Evolutionary conservation across 257 asterid genomes (phyloP).

Genomic region (Nicotiana undulata): DNA sequence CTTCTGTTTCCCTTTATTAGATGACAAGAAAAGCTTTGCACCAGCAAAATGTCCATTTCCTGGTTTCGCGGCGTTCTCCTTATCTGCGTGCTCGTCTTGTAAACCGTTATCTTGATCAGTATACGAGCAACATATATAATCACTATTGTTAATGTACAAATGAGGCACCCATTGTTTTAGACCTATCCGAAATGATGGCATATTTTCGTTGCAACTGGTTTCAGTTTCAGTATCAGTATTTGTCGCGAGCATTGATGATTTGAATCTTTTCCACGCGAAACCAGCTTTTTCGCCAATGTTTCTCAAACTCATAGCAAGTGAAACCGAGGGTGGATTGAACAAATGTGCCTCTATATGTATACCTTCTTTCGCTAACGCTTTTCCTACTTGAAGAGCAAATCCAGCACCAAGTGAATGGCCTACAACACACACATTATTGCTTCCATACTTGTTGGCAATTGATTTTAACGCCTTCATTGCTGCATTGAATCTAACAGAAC

Average conservation of each 20-base stretch:
- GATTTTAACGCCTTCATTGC: conserved; percentile 37
- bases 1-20: conserved; percentile 73
- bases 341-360: conserved; percentile 62
- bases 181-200: conserved; percentile 18
- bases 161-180: conserved; percentile 70
- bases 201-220: not conserved
- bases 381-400: conserved; percentile 74
- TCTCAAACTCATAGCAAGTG: conserved; percentile 55
- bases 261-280: conserved; percentile 49
- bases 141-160: conserved; percentile 62
- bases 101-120: conserved; percentile 34
- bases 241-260: conserved; percentile 37
- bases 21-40: conserved; percentile 54
- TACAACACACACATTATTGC: conserved; percentile 52
- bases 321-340: conserved; percentile 77
- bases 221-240: conserved; percentile 9
- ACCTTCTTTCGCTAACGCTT: conserved; percentile 64
- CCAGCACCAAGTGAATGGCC: conserved; percentile 86
- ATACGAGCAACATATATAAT: conserved; percentile 63
- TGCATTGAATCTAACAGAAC: conserved; percentile 50
- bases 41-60: conserved; percentile 12
- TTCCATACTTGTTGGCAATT: conserved; percentile 44
- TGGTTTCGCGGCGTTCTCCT: conserved; percentile 43
- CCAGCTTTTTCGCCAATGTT: conserved; percentile 60
- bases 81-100: conserved; percentile 16